Evolutionary conservation across 148 eudicot species (phyloP).

Genomic region (Spergularia marina): DNA sequence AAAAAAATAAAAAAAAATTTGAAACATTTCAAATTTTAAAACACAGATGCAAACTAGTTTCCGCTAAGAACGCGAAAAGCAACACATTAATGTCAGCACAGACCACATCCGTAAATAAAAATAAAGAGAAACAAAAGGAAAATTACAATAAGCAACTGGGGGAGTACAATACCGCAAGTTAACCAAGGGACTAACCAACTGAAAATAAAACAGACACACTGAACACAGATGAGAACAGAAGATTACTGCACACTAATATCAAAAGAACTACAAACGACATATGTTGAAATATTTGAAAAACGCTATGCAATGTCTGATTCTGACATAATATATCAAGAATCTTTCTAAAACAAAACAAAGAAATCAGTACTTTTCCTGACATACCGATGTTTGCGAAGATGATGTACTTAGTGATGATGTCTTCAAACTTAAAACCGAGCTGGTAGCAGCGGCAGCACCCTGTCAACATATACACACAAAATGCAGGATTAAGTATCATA

Average conservation of each 20-base stretch:
- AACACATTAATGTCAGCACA: neutral
- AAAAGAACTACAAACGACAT: neutral
- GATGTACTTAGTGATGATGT: constrained; percentile 44
- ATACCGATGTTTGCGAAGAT: constrained; percentile 64
- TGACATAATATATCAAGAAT: neutral
- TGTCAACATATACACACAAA: constrained; percentile 36
- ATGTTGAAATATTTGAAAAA: neutral
- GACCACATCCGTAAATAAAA: neutral
- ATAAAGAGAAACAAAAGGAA: neutral
- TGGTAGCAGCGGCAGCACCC: constrained; percentile 61
- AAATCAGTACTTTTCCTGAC: constrained; percentile 10
- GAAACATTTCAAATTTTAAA: neutral
- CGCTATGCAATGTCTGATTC: too few relatives aligned
- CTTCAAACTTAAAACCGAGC: constrained; percentile 62
- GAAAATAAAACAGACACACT: neutral
- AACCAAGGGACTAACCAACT: constrained; percentile 4
- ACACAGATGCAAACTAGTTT: neutral
- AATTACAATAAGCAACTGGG: neutral
- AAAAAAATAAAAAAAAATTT: neutral
- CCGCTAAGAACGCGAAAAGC: neutral
- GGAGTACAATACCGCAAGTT: neutral
- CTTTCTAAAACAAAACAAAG: neutral
- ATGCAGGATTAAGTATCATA: neutral
- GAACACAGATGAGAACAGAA: neutral
- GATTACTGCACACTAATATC: neutral